Evolutionary conservation across 345 rosid genomes (phyloP).

Genomic region (Corymbia maculata): DNA sequence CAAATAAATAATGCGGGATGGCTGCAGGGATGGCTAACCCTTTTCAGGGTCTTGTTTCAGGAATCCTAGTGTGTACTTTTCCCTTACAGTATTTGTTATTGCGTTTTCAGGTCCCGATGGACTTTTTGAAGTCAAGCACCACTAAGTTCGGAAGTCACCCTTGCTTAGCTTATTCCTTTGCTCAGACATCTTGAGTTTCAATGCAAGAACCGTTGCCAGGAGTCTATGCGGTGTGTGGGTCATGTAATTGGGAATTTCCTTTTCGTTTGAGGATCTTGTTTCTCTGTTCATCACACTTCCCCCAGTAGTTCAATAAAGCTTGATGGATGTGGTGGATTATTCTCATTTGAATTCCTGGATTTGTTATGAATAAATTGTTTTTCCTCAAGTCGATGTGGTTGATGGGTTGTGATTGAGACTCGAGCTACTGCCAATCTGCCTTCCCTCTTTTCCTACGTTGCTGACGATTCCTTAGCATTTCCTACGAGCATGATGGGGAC

Average conservation of each 20-base stretch:
- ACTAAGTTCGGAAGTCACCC: conserved; percentile 14
- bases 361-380: not conserved
- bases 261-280: not conserved
- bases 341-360: not conserved
- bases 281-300: not conserved
- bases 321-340: not conserved
- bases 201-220: not conserved
- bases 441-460: not conserved
- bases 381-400: not conserved
- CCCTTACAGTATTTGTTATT: not conserved
- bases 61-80: not conserved
- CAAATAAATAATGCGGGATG: not conserved
- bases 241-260: not conserved
- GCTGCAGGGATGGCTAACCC: not conserved
- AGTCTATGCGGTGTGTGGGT: not conserved
- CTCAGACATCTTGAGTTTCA: not conserved
- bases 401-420: not conserved
- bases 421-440: not conserved
- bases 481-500: not conserved
- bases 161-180: not conserved
- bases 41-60: not conserved
- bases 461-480: not conserved
- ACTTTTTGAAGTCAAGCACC: conserved; percentile 61
- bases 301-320: not conserved
- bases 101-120: conserved; percentile 79